Base-by-base conservation (phyloP, 441 rosid genomes). In the Erysimum cheiri region DNA sequence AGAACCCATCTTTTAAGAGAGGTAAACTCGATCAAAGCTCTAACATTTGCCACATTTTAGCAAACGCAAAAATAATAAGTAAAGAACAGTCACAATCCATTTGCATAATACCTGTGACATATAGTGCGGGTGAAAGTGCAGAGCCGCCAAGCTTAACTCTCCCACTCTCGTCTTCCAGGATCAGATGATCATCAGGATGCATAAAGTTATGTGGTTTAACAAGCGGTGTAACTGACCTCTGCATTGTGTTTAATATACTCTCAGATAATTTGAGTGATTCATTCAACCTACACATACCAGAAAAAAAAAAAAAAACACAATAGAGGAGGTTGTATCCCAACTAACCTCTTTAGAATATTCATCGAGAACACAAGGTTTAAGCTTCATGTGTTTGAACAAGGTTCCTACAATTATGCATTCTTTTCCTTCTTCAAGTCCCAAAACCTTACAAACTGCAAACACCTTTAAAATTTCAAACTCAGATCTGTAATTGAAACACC, bases 161-260 rank as follows among this genome's bases (percentile, higher is more conserved):
- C 14, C 97, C 99, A 72, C 96, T 90, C 80, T 95, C 99, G 71
- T 92, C 99, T 89, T 95, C 99, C 73, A 95, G 74, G 64, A 90
- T 76, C 77, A 95, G 75, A 78, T 81, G 63, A 82, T 95, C 99
- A 84, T 89, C 92, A 6, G 82, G 81, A 65, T 90, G 92, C 87
- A 87, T 64, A 75, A 92, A 95, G 84, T 88, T 92, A 69, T 83
- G 95, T 72, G 85, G 93, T 80, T 84, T 90, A 48, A 85, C 95
- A 60, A 89, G 84, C 24, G 98, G 97, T 24, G 72, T 57, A 32
- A 76, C 80, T 67, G 98, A 85, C 76, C 99, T 90, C 99, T 92
- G 86, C 66, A 77, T 35, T 46, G 13, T 13, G 17, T 64, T 56
- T 2, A 57, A 70, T 35, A 33, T 4, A 57, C 0, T 60, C 70